Conservation (phyloP, 148 eudicot genomes). For the Heliosperma pusillum region DNA sequence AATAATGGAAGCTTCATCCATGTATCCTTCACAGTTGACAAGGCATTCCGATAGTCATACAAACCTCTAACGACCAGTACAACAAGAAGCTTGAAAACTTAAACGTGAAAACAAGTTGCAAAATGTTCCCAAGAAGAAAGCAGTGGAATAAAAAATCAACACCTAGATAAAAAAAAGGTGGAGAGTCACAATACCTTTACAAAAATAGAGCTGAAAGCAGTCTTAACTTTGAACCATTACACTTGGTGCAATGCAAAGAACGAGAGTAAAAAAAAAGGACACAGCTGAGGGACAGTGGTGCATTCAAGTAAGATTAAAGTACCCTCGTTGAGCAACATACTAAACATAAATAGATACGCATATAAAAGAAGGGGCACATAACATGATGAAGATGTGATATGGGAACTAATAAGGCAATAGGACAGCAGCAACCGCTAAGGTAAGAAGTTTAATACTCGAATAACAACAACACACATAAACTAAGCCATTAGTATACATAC, state of each 20-base stretch:
- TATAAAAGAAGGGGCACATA: neutral
- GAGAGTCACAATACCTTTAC: too few species aligned
- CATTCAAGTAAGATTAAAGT: neutral
- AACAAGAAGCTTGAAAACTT: neutral
- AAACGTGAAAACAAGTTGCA: neutral
- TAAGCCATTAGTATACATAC: too few species aligned
- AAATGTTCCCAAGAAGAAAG: neutral
- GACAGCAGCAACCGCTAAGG: too few species aligned
- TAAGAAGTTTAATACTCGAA: neutral
- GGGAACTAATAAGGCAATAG: too few species aligned
- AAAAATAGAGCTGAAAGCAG: neutral
- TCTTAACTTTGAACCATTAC: neutral
- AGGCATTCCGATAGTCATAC: neutral
- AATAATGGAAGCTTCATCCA: neutral
- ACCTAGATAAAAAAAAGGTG: too few species aligned
- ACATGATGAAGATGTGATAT: neutral
- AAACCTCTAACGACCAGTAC: neutral
- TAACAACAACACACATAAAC: too few species aligned
- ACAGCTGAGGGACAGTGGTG: neutral
- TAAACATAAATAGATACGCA: too few species aligned
- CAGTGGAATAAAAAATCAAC: neutral
- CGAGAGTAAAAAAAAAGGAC: too few species aligned
- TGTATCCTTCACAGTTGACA: neutral
- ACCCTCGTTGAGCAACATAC: neutral
- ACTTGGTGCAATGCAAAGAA: neutral